Conservation (phyloP, 2,329 filamentous ascomycete species). For the Colletotrichum lini region DNA sequence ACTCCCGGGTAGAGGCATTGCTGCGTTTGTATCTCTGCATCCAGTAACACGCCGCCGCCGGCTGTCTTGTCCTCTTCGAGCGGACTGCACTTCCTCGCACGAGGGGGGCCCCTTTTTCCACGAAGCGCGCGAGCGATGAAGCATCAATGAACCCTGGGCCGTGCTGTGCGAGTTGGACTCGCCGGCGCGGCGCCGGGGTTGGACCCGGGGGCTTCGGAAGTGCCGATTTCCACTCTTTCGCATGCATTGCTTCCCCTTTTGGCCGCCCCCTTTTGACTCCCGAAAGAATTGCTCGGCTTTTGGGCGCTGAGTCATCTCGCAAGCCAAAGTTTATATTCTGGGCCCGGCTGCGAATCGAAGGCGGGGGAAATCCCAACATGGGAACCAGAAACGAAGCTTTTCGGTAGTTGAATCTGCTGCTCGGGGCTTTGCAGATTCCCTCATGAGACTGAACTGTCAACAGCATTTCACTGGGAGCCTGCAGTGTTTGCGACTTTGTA, state of each 20-base stretch:
- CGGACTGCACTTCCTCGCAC: background rate
- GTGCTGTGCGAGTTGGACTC: background rate
- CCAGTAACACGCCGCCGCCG: background rate
- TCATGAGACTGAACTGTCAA: too few species aligned
- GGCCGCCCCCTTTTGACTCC: background rate
- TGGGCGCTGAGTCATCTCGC: background rate
- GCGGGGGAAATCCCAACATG: too few species aligned
- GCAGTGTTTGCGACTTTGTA: too few species aligned
- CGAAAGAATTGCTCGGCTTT: background rate
- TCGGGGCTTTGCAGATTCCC: too few species aligned
- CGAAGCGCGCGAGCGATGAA: too few species aligned
- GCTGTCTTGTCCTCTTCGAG: background rate
- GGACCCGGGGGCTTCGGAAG: background rate
- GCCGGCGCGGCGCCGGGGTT: background rate
- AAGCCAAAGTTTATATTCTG: too few species aligned
- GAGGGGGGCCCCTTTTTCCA: too few species aligned
- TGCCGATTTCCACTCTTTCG: background rate
- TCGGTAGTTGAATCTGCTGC: too few species aligned
- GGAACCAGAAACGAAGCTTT: too few species aligned
- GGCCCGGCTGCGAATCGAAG: too few species aligned
- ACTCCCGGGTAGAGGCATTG: background rate
- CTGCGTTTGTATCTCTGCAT: conserved; percentile 1
- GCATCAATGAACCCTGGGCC: background rate
- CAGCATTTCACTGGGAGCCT: too few species aligned
- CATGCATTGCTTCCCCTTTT: background rate